Evolutionary conservation across 148 eudicot species (phyloP).

Genomic region (Cornus kousa): DNA sequence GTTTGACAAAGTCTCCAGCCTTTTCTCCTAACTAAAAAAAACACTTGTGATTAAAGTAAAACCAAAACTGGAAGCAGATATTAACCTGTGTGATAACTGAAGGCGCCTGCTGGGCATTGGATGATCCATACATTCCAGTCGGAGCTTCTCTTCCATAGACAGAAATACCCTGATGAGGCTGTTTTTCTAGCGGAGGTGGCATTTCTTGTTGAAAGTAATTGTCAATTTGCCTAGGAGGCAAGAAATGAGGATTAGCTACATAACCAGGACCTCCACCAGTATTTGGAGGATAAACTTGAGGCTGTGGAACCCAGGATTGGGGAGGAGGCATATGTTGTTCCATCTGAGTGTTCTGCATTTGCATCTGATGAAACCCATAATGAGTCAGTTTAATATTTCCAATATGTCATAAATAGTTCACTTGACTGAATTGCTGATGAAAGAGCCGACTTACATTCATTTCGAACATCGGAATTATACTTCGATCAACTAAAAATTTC

Average conservation of each 20-base stretch:
- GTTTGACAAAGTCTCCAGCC: neutral
- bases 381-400: neutral
- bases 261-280: constrained; percentile 59
- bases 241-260: constrained; percentile 56
- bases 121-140: constrained; percentile 44
- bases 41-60: neutral
- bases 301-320: constrained; percentile 78
- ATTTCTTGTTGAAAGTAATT: constrained; percentile 66
- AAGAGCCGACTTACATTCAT: constrained; percentile 49
- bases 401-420: neutral
- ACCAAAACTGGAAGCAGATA: neutral
- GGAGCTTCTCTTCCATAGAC: constrained; percentile 85
- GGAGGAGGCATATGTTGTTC: constrained; percentile 65
- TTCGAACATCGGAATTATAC: constrained; percentile 74
- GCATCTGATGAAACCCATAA: constrained; percentile 53
- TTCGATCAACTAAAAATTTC: constrained; percentile 89
- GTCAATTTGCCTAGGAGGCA: constrained; percentile 71
- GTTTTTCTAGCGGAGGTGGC: constrained; percentile 61
- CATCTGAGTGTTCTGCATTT: constrained; percentile 57
- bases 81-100: constrained; percentile 76
- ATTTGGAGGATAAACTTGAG: constrained; percentile 59
- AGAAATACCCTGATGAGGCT: constrained; percentile 74
- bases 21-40: neutral
- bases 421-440: neutral
- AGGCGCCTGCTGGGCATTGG: constrained; percentile 56